A percentile compares a stretch with the other conserved stretches of the same genome.
Evolutionary conservation across 306 rosid genomes (phyloP).

Genomic region (Rubus parviflorus): DNA sequence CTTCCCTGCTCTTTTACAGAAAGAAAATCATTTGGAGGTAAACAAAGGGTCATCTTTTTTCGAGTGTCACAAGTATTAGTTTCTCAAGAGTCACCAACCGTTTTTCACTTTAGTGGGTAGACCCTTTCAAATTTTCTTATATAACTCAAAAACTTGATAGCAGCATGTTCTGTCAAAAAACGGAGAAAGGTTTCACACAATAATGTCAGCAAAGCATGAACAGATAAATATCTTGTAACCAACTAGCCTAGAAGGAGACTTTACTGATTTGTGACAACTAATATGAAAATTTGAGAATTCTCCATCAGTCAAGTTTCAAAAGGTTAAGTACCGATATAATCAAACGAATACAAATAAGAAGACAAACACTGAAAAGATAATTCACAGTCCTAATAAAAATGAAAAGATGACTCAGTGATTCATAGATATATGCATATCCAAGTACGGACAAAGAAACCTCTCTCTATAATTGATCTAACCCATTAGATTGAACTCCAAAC

Average conservation of each 20-base stretch:
- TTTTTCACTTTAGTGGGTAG: not conserved
- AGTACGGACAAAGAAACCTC: not conserved
- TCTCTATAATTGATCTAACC: not conserved
- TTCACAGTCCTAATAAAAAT: not conserved
- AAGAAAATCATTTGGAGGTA: not conserved
- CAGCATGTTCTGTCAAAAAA: not conserved
- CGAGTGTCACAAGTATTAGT: not conserved
- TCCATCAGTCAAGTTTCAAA: not conserved
- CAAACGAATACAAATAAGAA: not conserved
- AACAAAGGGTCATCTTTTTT: not conserved
- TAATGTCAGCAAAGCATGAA: not conserved
- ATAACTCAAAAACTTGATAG: not conserved
- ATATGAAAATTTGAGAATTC: not conserved
- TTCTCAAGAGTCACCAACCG: not conserved
- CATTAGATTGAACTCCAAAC: not conserved
- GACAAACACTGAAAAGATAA: not conserved
- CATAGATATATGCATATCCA: not conserved
- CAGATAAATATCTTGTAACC: not conserved
- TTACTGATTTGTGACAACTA: not conserved
- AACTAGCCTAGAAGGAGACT: not conserved
- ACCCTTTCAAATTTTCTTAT: not conserved
- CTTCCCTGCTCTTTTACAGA: not conserved
- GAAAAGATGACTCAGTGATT: not conserved
- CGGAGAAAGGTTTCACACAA: not conserved
- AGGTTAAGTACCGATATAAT: not conserved